Evolutionary conservation across 331 rosid genomes (phyloP).

Genomic region (Erythrophleum ivorense): DNA sequence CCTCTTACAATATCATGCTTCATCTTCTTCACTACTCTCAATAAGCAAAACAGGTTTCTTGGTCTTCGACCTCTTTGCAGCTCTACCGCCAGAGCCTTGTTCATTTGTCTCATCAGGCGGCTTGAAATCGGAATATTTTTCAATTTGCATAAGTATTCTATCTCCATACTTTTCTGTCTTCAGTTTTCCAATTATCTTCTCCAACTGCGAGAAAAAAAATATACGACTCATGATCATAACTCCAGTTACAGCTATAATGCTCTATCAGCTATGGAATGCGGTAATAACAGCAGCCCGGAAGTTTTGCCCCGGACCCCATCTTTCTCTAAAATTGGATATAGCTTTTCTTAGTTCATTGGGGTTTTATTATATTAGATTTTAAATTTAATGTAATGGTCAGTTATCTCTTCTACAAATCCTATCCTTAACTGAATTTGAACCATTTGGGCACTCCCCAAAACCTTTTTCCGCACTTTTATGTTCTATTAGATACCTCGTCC

Average conservation of each 20-base stretch:
- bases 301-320: neutral
- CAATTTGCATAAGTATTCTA: constrained; percentile 65
- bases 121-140: constrained; percentile 48
- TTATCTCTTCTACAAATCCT: neutral
- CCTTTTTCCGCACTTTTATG: neutral
- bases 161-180: constrained; percentile 78
- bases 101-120: constrained; percentile 40
- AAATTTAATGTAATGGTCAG: neutral
- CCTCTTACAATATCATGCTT: constrained; percentile 41
- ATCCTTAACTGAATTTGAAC: neutral
- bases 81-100: constrained; percentile 52
- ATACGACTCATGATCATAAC: neutral
- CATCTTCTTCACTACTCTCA: constrained; percentile 87
- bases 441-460: neutral
- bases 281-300: neutral
- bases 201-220: constrained; percentile 61
- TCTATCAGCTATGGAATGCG: neutral
- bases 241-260: neutral
- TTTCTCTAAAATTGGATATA: neutral
- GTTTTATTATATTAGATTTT: neutral
- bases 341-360: neutral
- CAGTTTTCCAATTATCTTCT: constrained; percentile 77
- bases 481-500: neutral
- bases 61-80: constrained; percentile 64
- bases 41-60: constrained; percentile 65